Conservation (phyloP, 306 rosid genomes). For the Cucurbita ficifolia region DNA sequence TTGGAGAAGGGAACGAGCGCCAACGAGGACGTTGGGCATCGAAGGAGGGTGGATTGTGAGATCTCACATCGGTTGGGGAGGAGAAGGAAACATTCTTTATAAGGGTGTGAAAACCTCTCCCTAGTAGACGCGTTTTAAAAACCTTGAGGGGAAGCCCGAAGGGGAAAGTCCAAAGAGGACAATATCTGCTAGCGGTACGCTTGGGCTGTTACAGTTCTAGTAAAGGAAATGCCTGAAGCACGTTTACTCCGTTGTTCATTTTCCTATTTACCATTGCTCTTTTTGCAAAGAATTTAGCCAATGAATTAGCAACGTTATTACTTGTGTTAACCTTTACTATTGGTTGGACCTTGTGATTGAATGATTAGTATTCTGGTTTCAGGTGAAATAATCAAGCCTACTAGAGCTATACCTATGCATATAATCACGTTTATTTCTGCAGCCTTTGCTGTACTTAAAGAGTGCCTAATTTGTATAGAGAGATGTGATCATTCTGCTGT, state of each 20-base stretch:
- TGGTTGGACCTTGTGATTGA: background rate
- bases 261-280: background rate
- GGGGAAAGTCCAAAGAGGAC: too few species aligned
- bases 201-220: background rate
- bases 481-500: slow-evolving; percentile 26
- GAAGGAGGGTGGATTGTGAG: too few species aligned
- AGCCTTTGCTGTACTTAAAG: background rate
- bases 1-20: too few species aligned
- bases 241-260: background rate
- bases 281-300: background rate
- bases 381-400: slow-evolving; percentile 11
- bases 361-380: slow-evolving; percentile 2
- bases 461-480: slow-evolving; percentile 5
- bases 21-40: too few species aligned
- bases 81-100: too few species aligned
- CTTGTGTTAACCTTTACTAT: background rate
- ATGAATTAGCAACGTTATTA: background rate
- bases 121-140: too few species aligned
- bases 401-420: background rate
- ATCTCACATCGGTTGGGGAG: too few species aligned
- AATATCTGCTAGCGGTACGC: too few species aligned
- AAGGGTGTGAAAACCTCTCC: too few species aligned
- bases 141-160: too few species aligned
- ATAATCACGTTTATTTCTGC: background rate
- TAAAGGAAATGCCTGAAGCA: background rate